A percentile compares a stretch with the other conserved stretches of the same genome.
phyloP scores from a whole-genome alignment of 805 yeast species.

The Helenozyma baotianmanensis region DNA sequence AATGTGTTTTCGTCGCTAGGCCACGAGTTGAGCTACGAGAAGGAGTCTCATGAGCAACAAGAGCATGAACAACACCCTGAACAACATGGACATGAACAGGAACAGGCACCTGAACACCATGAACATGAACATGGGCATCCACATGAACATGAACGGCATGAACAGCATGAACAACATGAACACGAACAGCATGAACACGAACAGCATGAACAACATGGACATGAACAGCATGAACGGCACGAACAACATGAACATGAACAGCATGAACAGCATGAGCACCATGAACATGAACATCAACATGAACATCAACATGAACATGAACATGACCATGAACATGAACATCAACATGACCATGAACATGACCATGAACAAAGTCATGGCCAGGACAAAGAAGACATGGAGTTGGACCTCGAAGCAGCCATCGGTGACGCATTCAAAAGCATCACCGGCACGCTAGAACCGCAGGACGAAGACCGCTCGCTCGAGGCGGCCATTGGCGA shows the following conservation, averaged over 20 bases:
- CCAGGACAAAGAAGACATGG: background rate
- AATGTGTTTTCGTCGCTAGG: constrained; percentile 3
- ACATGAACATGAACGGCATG: too few relatives aligned
- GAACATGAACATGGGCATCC: too few relatives aligned
- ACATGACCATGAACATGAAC: too few relatives aligned
- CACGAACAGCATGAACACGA: too few relatives aligned
- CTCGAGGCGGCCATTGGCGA: constrained; percentile 25
- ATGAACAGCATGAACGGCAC: background rate
- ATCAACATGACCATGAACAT: too few relatives aligned
- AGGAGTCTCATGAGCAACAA: background rate
- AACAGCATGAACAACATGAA: too few relatives aligned
- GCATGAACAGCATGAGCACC: too few relatives aligned
- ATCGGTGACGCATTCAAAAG: constrained; percentile 27
- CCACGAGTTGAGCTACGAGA: background rate
- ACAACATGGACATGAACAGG: too few relatives aligned
- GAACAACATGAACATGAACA: background rate
- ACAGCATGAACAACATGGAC: too few relatives aligned
- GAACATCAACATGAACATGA: too few relatives aligned
- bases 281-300: background rate
- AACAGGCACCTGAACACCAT: background rate
- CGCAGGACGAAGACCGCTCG: constrained; percentile 2
- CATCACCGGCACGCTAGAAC: constrained; percentile 1
- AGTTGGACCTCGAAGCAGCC: constrained; percentile 15
- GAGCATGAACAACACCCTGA: background rate
- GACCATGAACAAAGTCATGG: background rate